Conservation (phyloP, 2,329 filamentous ascomycete species). For the Diaporthe aspalathi region DNA sequence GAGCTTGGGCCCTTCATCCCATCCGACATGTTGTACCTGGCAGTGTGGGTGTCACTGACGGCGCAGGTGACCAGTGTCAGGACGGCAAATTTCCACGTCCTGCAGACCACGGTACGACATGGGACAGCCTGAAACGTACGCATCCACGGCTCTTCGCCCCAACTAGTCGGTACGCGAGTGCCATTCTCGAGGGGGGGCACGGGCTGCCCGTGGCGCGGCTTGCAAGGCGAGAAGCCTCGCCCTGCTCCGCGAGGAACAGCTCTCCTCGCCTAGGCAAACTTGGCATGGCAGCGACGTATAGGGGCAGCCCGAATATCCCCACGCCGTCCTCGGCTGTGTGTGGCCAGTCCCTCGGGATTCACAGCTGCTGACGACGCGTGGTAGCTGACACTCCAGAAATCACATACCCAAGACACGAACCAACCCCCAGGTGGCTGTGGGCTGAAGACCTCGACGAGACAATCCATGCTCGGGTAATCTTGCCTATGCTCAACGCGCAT, state of each 20-base stretch:
- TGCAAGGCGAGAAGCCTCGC: slow-evolving; percentile 12
- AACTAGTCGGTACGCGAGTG: slow-evolving; percentile 6
- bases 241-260: slow-evolving; percentile 8
- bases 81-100: slow-evolving; percentile 32
- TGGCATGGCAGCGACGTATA: slow-evolving; percentile 3
- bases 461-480: slow-evolving; percentile 21
- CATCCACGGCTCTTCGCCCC: slow-evolving; percentile 24
- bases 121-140: slow-evolving; percentile 24
- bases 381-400: slow-evolving; percentile 5
- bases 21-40: slow-evolving; percentile 28
- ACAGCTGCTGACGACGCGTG: slow-evolving; percentile 20
- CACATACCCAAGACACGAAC: slow-evolving; percentile 3
- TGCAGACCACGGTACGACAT: slow-evolving; percentile 37
- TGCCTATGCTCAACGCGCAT: slow-evolving; percentile 9
- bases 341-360: slow-evolving; percentile 8
- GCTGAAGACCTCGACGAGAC: background rate
- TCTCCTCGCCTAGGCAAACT: background rate
- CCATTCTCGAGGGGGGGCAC: slow-evolving; percentile 3
- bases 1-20: slow-evolving; percentile 33
- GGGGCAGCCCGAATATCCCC: background rate
- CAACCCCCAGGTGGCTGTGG: background rate
- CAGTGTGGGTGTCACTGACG: slow-evolving; percentile 32
- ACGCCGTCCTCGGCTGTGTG: background rate
- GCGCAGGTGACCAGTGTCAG: slow-evolving; percentile 24
- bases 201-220: slow-evolving; percentile 17